Conservation (phyloP, 768 basidiomycete genomes). For the Exidia glandulosa region DNA sequence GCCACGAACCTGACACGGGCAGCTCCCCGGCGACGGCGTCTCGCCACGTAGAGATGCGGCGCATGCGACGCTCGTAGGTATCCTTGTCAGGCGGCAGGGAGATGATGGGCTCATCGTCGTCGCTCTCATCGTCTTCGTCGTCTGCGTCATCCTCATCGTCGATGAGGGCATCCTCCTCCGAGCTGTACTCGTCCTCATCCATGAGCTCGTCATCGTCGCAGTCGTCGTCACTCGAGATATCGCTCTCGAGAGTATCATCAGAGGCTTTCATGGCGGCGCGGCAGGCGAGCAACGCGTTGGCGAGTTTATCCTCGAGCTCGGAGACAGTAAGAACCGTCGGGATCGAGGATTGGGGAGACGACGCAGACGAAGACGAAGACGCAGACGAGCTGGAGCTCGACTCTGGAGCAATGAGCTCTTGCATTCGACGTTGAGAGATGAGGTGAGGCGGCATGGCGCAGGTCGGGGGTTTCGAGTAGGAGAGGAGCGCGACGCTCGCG, state of each 20-base stretch:
- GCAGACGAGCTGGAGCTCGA: neutral
- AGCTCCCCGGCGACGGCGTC: constrained; percentile 34
- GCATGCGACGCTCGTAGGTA: constrained; percentile 33
- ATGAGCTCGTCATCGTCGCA: constrained; percentile 3
- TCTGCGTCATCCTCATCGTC: constrained; percentile 9
- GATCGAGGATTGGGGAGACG: neutral
- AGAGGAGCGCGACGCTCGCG: neutral
- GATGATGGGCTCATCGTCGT: constrained; percentile 20
- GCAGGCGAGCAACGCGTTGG: neutral
- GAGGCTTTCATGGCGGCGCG: neutral
- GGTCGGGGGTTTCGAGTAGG: neutral
- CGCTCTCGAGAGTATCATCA: neutral
- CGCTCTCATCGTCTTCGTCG: constrained; percentile 13
- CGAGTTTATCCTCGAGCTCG: neutral
- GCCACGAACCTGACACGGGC: neutral
- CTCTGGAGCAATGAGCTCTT: neutral
- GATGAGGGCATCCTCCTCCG: constrained; percentile 19
- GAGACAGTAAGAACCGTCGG: neutral
- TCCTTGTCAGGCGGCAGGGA: neutral
- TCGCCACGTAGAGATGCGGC: constrained; percentile 63
- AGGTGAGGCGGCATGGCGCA: neutral
- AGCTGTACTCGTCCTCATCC: constrained; percentile 4
- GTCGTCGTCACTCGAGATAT: neutral
- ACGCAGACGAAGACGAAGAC: neutral
- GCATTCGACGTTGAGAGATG: neutral